A percentile compares a stretch with the other conserved stretches of the same genome.
Evolutionary conservation across 1,139 yeast genomes (phyloP).

Genomic region (Taphrina betulina): DNA sequence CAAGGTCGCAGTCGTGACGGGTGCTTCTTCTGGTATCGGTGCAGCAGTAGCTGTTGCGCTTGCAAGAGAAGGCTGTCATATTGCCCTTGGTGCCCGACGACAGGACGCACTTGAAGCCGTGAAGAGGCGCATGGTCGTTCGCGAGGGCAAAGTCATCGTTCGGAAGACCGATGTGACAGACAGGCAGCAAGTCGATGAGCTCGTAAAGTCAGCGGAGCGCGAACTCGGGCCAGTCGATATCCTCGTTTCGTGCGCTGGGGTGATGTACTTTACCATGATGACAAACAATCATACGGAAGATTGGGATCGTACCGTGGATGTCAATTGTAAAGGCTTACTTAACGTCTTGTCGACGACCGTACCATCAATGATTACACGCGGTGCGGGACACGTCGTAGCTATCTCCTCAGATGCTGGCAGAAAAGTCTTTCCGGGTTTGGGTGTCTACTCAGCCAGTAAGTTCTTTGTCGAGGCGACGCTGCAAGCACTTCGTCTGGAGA

Average conservation of each 20-base stretch:
- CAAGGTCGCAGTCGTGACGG: constrained; percentile 25
- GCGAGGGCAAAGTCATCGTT: constrained; percentile 19
- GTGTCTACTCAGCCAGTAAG: constrained; percentile 20
- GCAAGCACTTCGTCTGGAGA: constrained; percentile 16
- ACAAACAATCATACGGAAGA: constrained; percentile 9
- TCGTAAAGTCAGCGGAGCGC: constrained; percentile 5
- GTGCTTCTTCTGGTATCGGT: constrained; percentile 35
- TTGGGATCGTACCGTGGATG: constrained; percentile 18
- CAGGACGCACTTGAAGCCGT: constrained; percentile 21
- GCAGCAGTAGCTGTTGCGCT: constrained; percentile 32
- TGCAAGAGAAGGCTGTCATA: constrained; percentile 34
- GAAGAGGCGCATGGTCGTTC: constrained; percentile 17
- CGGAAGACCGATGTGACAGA: constrained; percentile 14
- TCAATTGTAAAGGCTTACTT: constrained; percentile 15
- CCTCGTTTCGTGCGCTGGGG: constrained; percentile 16
- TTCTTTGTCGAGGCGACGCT: constrained; percentile 19
- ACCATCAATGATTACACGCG: constrained; percentile 10
- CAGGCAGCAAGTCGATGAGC: constrained; percentile 3
- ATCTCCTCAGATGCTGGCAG: constrained; percentile 21
- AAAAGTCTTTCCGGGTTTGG: constrained; percentile 17
- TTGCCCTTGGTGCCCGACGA: constrained; percentile 15
- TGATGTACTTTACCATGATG: constrained; percentile 25
- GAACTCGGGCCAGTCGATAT: constrained; percentile 20
- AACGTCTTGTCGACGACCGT: constrained; percentile 7
- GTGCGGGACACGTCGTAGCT: constrained; percentile 14